Conservation (phyloP, 768 basidiomycete genomes). For the Leccinum rimulosum region DNA sequence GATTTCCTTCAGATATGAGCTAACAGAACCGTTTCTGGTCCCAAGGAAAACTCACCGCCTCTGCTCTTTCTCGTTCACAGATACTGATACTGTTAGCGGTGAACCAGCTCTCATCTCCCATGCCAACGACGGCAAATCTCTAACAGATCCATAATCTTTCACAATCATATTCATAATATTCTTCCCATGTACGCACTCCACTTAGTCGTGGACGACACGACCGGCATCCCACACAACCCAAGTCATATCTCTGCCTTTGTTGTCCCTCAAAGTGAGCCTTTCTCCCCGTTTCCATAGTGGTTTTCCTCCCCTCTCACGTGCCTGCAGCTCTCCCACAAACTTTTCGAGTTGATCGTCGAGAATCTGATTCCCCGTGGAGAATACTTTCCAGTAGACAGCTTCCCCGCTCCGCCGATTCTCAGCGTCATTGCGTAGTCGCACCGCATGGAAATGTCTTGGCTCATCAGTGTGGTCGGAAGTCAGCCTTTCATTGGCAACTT, state of each 20-base stretch:
- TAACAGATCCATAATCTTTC: neutral
- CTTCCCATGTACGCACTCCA: neutral
- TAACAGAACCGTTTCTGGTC: neutral
- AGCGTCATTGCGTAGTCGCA: constrained; percentile 1
- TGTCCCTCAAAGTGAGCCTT: neutral
- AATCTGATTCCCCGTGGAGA: constrained; percentile 8
- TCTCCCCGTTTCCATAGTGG: constrained; percentile 9
- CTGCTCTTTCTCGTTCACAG: neutral
- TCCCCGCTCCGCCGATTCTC: neutral
- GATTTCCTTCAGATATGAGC: neutral
- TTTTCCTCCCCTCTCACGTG: constrained; percentile 2
- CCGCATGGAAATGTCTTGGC: constrained; percentile 3
- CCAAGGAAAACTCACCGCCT: neutral
- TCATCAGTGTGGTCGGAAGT: neutral
- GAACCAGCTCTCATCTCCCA: neutral
- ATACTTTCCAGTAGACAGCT: constrained; percentile 2
- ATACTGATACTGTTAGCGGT: neutral
- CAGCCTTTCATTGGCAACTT: neutral
- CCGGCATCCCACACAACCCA: constrained; percentile 23
- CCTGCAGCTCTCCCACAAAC: neutral
- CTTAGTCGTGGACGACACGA: neutral
- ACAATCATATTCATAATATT: neutral
- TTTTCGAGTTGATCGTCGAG: constrained; percentile 11
- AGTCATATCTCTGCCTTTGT: neutral
- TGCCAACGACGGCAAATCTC: neutral